Evolutionary conservation across 1,284 basidiomycete genomes (phyloP).

Genomic region (Trametes pubescens): DNA sequence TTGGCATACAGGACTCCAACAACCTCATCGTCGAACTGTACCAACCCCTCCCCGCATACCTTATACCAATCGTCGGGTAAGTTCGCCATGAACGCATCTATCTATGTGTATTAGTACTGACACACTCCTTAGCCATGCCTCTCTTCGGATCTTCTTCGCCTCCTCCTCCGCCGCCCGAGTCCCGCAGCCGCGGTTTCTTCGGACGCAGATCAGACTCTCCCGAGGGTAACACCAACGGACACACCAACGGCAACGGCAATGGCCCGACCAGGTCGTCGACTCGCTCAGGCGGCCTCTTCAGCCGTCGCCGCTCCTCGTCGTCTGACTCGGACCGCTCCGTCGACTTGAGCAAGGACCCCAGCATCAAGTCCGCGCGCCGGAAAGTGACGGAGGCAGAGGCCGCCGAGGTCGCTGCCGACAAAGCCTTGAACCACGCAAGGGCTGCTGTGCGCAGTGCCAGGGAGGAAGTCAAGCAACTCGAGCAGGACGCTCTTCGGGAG

Average conservation of each 20-base stretch:
- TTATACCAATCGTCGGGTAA: not conserved
- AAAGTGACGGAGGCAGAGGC: constrained; percentile 62
- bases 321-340: constrained; percentile 24
- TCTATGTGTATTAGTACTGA: not conserved
- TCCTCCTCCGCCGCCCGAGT: constrained; percentile 30
- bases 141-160: constrained; percentile 31
- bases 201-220: constrained; percentile 33
- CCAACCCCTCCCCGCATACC: not conserved
- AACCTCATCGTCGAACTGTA: constrained; percentile 1
- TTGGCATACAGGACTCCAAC: constrained; percentile 4
- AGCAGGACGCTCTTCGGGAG: constrained; percentile 65
- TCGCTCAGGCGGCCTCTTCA: constrained; percentile 38
- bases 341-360: constrained; percentile 52
- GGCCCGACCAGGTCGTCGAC: constrained; percentile 24
- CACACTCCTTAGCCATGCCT: constrained; percentile 28
- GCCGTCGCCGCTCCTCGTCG: constrained; percentile 41
- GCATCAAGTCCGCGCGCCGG: constrained; percentile 58
- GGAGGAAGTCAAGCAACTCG: constrained; percentile 60
- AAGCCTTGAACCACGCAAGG: constrained; percentile 56
- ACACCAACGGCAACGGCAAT: constrained; percentile 16
- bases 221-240: constrained; percentile 14
- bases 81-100: not conserved
- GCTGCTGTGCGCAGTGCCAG: constrained; percentile 57
- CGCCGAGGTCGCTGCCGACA: constrained; percentile 63
- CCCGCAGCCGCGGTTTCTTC: constrained; percentile 33